phyloP scores from a whole-genome alignment of 106 monocot genomes.

The Iris macrosiphon region DNA sequence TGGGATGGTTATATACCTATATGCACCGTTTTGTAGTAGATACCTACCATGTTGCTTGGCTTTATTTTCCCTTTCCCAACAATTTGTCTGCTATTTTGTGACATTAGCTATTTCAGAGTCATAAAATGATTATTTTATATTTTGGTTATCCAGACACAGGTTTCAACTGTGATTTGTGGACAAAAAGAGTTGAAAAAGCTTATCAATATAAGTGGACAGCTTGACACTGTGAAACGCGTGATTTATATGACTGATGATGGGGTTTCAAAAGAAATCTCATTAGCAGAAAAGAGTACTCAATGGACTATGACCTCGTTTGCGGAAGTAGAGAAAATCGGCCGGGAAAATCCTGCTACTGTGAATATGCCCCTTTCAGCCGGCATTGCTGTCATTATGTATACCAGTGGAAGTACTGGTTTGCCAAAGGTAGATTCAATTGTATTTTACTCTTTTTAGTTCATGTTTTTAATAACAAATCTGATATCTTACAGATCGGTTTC shows the following conservation, averaged over 20 bases:
- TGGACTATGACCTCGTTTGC: slow-evolving; percentile 71
- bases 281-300: slow-evolving; percentile 38
- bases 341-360: slow-evolving; percentile 54
- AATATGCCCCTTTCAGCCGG: slow-evolving; percentile 72
- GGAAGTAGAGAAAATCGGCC: slow-evolving; percentile 68
- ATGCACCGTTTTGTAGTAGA: too few relatives aligned
- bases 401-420: slow-evolving; percentile 97
- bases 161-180: slow-evolving; percentile 87
- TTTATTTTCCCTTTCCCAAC: not conserved
- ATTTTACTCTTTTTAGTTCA: too few relatives aligned
- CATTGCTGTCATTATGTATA: slow-evolving; percentile 97
- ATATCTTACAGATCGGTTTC: too few relatives aligned
- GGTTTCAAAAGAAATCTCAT: slow-evolving; percentile 47
- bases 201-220: slow-evolving; percentile 70
- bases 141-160: slow-evolving; percentile 80
- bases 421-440: slow-evolving; percentile 89
- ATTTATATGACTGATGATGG: slow-evolving; percentile 76
- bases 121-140: too few relatives aligned
- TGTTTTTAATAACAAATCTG: too few relatives aligned
- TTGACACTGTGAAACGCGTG: slow-evolving; percentile 79
- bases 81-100: too few relatives aligned
- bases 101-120: not conserved
- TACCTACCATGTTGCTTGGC: too few relatives aligned
- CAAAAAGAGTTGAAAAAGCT: slow-evolving; percentile 83
- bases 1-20: too few relatives aligned